Percentiles rank a stretch among this genome's conserved stretches.
These are phyloP conservation scores for Coriaria nepalensis DNA, from an alignment of 306 rosid genomes.

Conservation along the genomic window DNA sequence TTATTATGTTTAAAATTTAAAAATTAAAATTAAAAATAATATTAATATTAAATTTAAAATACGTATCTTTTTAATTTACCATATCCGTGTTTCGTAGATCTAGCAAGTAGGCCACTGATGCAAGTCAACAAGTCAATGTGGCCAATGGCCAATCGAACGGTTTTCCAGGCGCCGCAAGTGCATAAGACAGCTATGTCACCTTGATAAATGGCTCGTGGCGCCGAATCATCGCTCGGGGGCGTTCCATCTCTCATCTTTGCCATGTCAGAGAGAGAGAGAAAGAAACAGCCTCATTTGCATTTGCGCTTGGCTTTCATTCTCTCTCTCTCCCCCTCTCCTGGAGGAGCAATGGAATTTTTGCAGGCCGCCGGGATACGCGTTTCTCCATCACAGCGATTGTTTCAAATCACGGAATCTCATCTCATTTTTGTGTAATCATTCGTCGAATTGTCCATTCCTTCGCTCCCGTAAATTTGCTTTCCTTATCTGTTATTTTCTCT, in stretches of 20 bases:
- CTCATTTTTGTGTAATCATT: conserved; percentile 21
- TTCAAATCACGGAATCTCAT: conserved; percentile 13
- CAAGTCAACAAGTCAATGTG: conserved; percentile 10
- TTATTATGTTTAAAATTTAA: no score
- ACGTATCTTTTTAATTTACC: no score
- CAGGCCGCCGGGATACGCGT: conserved; percentile 53
- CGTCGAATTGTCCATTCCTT: conserved; percentile 13
- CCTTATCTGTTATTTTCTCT: neutral
- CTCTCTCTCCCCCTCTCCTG: neutral
- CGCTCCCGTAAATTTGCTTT: conserved; percentile 22
- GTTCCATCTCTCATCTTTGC: conserved; percentile 3
- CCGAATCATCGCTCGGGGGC: conserved; percentile 15
- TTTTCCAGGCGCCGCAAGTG: conserved; percentile 21
- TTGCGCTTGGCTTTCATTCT: conserved; percentile 5
- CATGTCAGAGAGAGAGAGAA: conserved; percentile 5
- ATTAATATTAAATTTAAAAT: no score
- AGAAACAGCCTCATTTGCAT: conserved; percentile 10
- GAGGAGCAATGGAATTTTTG: conserved; percentile 34
- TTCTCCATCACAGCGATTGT: conserved; percentile 30
- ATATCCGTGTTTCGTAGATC: no score
- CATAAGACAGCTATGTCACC: conserved; percentile 17
- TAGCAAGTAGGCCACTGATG: no score
- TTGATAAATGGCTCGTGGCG: conserved; percentile 13
- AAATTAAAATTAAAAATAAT: no score
- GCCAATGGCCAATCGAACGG: conserved; percentile 26